phyloP scores from a whole-genome alignment of 2,329 filamentous ascomycete genomes.

The Trichoderma sp. region DNA sequence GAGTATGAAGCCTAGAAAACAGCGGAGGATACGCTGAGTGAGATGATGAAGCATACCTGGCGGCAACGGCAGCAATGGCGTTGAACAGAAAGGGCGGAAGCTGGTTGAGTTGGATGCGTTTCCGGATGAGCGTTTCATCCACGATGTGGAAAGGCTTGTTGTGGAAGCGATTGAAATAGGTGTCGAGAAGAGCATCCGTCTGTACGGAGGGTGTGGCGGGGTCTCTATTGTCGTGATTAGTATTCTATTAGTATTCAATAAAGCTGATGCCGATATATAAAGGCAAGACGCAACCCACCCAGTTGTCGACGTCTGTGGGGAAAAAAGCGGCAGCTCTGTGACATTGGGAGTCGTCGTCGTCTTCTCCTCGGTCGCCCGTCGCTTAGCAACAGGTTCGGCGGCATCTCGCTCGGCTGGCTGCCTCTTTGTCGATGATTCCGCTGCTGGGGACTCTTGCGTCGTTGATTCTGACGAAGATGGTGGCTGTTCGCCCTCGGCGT shows the following conservation, averaged over 20 bases:
- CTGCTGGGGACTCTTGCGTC: constrained; percentile 27
- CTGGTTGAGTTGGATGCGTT: constrained; percentile 70
- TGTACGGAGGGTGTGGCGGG: constrained; percentile 53
- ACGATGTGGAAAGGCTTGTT: constrained; percentile 82
- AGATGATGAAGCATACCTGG: constrained; percentile 53
- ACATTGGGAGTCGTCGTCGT: constrained; percentile 32
- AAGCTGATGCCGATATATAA: neutral
- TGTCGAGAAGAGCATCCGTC: constrained; percentile 70
- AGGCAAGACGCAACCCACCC: neutral
- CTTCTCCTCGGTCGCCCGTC: constrained; percentile 43
- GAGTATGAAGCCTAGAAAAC: neutral
- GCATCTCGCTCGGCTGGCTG: constrained; percentile 7
- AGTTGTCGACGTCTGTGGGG: constrained; percentile 10
- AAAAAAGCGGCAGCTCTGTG: constrained; percentile 26
- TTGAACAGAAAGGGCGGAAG: constrained; percentile 59
- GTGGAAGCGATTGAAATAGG: constrained; percentile 79
- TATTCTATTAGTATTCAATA: neutral
- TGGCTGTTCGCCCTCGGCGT: constrained; percentile 41
- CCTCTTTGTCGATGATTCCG: constrained; percentile 12
- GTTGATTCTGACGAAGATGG: constrained; percentile 35
- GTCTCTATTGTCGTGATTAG: constrained; percentile 43
- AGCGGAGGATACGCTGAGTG: neutral
- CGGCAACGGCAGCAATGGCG: constrained; percentile 64
- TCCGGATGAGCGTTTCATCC: constrained; percentile 74
- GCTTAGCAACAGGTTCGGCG: constrained; percentile 47